phyloP scores from a whole-genome alignment of 768 basidiomycete genomes.

The Calocera cornea region DNA sequence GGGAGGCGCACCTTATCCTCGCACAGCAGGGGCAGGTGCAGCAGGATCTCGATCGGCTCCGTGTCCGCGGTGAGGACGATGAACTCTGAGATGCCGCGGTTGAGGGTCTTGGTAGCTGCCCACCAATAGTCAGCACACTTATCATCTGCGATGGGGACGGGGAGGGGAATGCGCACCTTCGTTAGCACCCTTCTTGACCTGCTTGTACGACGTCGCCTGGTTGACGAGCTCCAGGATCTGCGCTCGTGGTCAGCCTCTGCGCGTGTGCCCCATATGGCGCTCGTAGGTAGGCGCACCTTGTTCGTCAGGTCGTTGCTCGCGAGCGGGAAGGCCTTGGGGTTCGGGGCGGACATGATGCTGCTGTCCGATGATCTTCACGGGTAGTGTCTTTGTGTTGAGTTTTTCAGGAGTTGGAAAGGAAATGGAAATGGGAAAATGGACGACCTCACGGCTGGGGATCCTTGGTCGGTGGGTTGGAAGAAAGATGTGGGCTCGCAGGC shows the following conservation, averaged over 20 bases:
- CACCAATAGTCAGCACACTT: background rate
- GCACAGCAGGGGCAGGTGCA: slow-evolving; percentile 92
- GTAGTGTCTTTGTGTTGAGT: background rate
- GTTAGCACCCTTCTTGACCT: slow-evolving; percentile 97
- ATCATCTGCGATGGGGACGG: no score
- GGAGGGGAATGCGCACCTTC: slow-evolving; percentile 77
- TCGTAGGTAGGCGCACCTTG: slow-evolving; percentile 40
- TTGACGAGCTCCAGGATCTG: slow-evolving; percentile 93
- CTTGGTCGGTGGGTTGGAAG: background rate
- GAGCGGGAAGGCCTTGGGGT: slow-evolving; percentile 76
- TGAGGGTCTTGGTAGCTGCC: slow-evolving; percentile 90
- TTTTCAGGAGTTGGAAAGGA: no score
- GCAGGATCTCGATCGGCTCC: slow-evolving; percentile 91
- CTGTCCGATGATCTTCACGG: background rate
- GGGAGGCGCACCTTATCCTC: slow-evolving; percentile 76
- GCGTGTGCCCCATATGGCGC: background rate
- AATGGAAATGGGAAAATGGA: background rate
- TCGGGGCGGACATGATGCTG: slow-evolving; percentile 42
- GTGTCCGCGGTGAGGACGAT: slow-evolving; percentile 94
- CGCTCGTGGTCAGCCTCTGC: background rate
- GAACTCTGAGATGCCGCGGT: slow-evolving; percentile 95
- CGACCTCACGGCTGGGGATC: slow-evolving; percentile 4
- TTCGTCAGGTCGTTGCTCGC: slow-evolving; percentile 81
- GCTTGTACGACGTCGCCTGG: slow-evolving; percentile 93
- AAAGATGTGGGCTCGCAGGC: background rate